Conservation (phyloP, 257 asterid species). For the Rubia yunnanensis region DNA sequence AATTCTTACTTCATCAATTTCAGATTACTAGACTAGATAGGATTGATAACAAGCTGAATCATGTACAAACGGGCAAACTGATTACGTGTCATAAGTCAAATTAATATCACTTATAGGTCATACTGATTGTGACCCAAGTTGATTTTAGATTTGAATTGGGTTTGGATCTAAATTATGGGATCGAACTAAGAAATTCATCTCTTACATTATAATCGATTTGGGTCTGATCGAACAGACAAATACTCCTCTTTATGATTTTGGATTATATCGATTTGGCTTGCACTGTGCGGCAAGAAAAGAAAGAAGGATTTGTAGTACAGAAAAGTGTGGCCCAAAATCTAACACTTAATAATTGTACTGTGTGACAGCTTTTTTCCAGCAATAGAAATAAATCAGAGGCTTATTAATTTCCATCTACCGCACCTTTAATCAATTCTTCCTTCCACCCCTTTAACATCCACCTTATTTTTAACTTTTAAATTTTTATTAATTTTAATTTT, state of each 20-base stretch:
- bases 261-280: background rate
- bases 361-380: conserved; percentile 21
- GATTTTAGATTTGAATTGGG: too few relatives aligned
- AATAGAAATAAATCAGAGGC: conserved; percentile 8
- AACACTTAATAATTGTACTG: conserved; percentile 14
- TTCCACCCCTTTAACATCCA: conserved; percentile 3
- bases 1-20: too few relatives aligned
- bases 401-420: conserved; percentile 29
- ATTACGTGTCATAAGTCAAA: too few relatives aligned
- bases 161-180: too few relatives aligned
- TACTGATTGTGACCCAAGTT: too few relatives aligned
- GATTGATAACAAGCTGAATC: too few relatives aligned
- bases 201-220: too few relatives aligned
- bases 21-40: too few relatives aligned
- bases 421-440: conserved; percentile 8
- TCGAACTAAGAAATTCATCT: too few relatives aligned
- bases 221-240: too few relatives aligned
- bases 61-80: too few relatives aligned
- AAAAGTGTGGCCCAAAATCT: conserved; percentile 16
- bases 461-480: background rate
- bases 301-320: conserved; percentile 5
- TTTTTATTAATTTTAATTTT: background rate
- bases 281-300: conserved; percentile 11
- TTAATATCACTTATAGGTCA: too few relatives aligned
- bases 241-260: conserved; percentile 20